phyloP scores from a whole-genome alignment of 2,329 filamentous ascomycete species.

The Nothophaeocryptopus gaeumannii region DNA sequence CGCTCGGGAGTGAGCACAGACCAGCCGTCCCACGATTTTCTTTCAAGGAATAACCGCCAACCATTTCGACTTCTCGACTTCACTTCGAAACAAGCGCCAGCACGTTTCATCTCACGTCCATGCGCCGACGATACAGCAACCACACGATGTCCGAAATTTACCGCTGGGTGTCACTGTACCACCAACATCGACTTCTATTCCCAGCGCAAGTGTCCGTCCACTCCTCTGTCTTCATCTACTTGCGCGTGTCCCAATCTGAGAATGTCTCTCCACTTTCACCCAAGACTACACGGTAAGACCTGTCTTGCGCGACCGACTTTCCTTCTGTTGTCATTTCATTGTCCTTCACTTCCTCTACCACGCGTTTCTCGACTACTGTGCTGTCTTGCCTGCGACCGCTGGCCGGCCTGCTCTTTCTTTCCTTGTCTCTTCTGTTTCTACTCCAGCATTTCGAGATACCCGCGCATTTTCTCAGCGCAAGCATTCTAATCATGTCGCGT shows the following conservation, averaged over 20 bases:
- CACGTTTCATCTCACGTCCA: slow-evolving; percentile 20
- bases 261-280: slow-evolving; percentile 14
- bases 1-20: too few relatives aligned
- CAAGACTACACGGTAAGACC: slow-evolving; percentile 17
- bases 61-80: slow-evolving; percentile 6
- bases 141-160: slow-evolving; percentile 20
- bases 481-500: slow-evolving; percentile 16
- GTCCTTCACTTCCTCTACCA: slow-evolving; percentile 12
- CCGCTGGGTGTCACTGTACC: slow-evolving; percentile 23
- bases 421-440: slow-evolving; percentile 14
- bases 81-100: slow-evolving; percentile 20
- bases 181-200: slow-evolving; percentile 2
- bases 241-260: slow-evolving; percentile 13
- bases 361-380: neutral
- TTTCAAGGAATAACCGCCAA: slow-evolving; percentile 11
- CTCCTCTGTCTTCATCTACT: slow-evolving; percentile 11
- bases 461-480: slow-evolving; percentile 14
- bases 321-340: slow-evolving; percentile 14
- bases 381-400: slow-evolving; percentile 16
- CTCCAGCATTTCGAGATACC: slow-evolving; percentile 14
- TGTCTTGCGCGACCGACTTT: slow-evolving; percentile 13
- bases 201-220: slow-evolving; percentile 3
- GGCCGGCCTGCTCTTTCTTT: slow-evolving; percentile 13
- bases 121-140: slow-evolving; percentile 9
- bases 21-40: too few relatives aligned